Percentiles rank a stretch among this genome's conserved stretches.
Evolutionary conservation across 2,329 filamentous ascomycete genomes (phyloP).

Genomic region (Cladophialophora chaetospira): DNA sequence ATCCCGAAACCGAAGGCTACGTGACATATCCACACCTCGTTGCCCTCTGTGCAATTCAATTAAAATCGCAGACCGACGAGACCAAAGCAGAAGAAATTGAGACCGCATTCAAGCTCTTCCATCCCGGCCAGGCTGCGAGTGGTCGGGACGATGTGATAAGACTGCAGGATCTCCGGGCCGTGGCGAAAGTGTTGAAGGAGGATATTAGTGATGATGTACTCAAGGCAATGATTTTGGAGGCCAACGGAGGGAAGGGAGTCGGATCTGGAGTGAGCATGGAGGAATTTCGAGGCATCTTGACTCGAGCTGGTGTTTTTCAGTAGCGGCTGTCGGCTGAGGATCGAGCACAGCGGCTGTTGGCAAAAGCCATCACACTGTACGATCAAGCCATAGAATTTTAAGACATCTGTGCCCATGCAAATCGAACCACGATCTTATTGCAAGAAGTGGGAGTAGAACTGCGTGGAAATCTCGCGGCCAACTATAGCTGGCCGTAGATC

Average conservation of each 20-base stretch:
- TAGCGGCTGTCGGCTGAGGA: too few relatives aligned
- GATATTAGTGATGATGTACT: constrained; percentile 80
- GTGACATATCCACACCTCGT: constrained; percentile 81
- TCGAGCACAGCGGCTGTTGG: too few relatives aligned
- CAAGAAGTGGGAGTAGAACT: constrained; percentile 26
- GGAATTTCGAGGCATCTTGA: constrained; percentile 87
- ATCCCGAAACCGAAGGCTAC: constrained; percentile 77
- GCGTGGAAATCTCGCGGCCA: constrained; percentile 27
- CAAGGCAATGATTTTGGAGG: constrained; percentile 92
- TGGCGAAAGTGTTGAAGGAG: constrained; percentile 81
- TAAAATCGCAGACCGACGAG: constrained; percentile 61
- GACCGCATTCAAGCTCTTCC: constrained; percentile 81
- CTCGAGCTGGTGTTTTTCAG: constrained; percentile 77
- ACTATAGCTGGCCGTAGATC: constrained; percentile 15
- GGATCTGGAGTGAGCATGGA: constrained; percentile 70
- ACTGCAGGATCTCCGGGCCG: constrained; percentile 72
- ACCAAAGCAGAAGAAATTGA: constrained; percentile 67
- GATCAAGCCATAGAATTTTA: not conserved
- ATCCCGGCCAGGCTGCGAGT: constrained; percentile 48
- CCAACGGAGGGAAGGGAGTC: constrained; percentile 76
- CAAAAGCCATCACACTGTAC: too few relatives aligned
- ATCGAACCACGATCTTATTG: constrained; percentile 13
- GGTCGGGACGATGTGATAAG: constrained; percentile 66
- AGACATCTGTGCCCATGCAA: constrained; percentile 27
- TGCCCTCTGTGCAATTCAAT: constrained; percentile 82